Percentiles rank a stretch among this genome's conserved stretches.
phyloP scores from a whole-genome alignment of 179 eudicot species.

The Drosera spatulata region DNA sequence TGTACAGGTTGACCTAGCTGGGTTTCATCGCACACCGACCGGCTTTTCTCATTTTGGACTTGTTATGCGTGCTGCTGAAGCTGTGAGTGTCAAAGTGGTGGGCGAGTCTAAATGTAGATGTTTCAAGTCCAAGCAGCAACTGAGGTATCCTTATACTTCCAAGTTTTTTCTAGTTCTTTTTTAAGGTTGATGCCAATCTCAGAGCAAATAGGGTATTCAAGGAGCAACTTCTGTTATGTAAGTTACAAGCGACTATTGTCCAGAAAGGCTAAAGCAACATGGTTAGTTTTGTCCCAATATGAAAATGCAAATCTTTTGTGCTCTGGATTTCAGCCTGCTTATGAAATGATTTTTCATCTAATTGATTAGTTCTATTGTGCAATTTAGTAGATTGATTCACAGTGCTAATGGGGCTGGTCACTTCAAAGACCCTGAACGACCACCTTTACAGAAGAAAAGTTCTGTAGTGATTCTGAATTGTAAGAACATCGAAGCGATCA shows the following conservation, averaged over 20 bases:
- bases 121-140: constrained; percentile 13
- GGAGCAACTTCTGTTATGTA: too few relatives aligned
- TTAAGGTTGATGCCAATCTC: too few relatives aligned
- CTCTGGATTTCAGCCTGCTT: too few relatives aligned
- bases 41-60: constrained; percentile 89
- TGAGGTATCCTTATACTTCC: constrained; percentile 15
- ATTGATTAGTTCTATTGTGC: too few relatives aligned
- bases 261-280: neutral
- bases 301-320: too few relatives aligned
- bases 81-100: constrained; percentile 16
- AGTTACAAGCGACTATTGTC: too few relatives aligned
- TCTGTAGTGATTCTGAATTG: constrained; percentile 38
- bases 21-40: constrained; percentile 64
- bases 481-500: constrained; percentile 37
- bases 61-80: constrained; percentile 34
- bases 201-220: too few relatives aligned
- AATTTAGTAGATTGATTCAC: constrained; percentile 13
- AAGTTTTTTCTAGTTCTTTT: neutral
- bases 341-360: too few relatives aligned
- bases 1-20: constrained; percentile 62
- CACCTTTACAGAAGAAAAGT: constrained; percentile 30
- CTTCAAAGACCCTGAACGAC: constrained; percentile 25
- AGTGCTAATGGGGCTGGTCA: constrained; percentile 26
- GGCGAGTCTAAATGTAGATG: constrained; percentile 6
- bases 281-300: neutral